These are phyloP conservation scores for Spiromastix sp. DNA, from an alignment of 2,329 filamentous ascomycete species.

Conservation along the genomic window DNA sequence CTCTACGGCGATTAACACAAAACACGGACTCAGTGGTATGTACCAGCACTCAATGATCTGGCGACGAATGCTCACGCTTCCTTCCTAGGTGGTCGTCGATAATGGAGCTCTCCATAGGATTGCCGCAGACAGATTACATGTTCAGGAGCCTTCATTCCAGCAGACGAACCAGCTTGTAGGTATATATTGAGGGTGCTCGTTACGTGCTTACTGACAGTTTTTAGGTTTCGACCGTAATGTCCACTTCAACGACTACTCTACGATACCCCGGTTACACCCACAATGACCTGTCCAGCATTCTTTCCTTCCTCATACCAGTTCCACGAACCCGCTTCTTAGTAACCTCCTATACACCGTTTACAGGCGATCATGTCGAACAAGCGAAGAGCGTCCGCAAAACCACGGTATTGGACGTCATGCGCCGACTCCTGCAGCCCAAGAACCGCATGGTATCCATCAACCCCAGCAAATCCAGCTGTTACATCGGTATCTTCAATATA, in stretches of 20 bases:
- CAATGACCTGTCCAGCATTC: constrained; percentile 94
- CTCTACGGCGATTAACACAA: constrained; percentile 82
- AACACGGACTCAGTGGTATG: constrained; percentile 88
- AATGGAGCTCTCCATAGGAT: constrained; percentile 91
- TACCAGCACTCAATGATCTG: constrained; percentile 6
- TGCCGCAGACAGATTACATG: constrained; percentile 84
- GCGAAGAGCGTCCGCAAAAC: constrained; percentile 98
- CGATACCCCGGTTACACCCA: constrained; percentile 99
- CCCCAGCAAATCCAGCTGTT: constrained; percentile 93
- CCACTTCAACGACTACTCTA: constrained; percentile 89
- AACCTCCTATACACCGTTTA: constrained; percentile 97
- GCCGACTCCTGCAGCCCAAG: constrained; percentile 87
- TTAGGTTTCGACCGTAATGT: constrained; percentile 94
- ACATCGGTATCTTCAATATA: constrained; percentile 97
- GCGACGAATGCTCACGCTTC: no score
- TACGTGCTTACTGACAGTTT: constrained; percentile 8
- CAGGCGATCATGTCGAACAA: constrained; percentile 88
- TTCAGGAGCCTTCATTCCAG: constrained; percentile 90
- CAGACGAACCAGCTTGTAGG: constrained; percentile 89
- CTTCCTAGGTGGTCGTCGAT: constrained; percentile 66
- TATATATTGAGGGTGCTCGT: constrained; percentile 5
- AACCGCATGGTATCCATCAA: constrained; percentile 98
- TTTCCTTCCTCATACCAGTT: constrained; percentile 91
- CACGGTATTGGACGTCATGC: constrained; percentile 95
- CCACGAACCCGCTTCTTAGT: constrained; percentile 96